Percentiles rank a stretch among this genome's conserved stretches.
Evolutionary conservation across 441 rosid genomes (phyloP).

Genomic region (Cnidoscolus chayamansa): DNA sequence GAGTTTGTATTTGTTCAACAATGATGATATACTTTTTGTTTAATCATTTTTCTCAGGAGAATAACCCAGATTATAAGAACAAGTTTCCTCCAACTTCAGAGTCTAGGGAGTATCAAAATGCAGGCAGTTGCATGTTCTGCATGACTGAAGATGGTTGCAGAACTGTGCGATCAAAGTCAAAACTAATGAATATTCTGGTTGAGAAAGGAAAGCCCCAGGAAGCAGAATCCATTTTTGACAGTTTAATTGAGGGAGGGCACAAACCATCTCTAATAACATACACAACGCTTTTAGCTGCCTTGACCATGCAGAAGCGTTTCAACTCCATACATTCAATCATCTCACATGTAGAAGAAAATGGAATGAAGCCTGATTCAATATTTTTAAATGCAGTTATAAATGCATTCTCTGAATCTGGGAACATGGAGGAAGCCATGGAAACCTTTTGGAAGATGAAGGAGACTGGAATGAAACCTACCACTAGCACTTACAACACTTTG

Average conservation of each 20-base stretch:
- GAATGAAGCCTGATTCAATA: slow-evolving; percentile 75
- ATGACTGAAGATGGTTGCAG: slow-evolving; percentile 39
- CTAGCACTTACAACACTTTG: slow-evolving; percentile 80
- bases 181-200: slow-evolving; percentile 68
- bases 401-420: slow-evolving; percentile 77
- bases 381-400: slow-evolving; percentile 88
- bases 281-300: slow-evolving; percentile 74
- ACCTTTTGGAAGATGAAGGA: slow-evolving; percentile 73
- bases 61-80: slow-evolving; percentile 9
- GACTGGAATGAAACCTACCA: slow-evolving; percentile 67
- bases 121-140: slow-evolving; percentile 19
- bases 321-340: slow-evolving; percentile 55
- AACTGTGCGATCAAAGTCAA: slow-evolving; percentile 75
- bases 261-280: slow-evolving; percentile 76
- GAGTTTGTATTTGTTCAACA: background rate
- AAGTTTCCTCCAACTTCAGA: slow-evolving; percentile 11
- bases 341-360: slow-evolving; percentile 64
- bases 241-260: slow-evolving; percentile 74
- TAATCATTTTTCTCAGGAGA: slow-evolving; percentile 13
- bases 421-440: slow-evolving; percentile 73
- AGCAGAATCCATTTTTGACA: slow-evolving; percentile 57
- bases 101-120: slow-evolving; percentile 23
- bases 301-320: slow-evolving; percentile 61
- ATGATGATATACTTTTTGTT: background rate
- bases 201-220: slow-evolving; percentile 74